phyloP scores from a whole-genome alignment of 2,329 filamentous ascomycete genomes.

The Sodiomyces alkalinus region DNA sequence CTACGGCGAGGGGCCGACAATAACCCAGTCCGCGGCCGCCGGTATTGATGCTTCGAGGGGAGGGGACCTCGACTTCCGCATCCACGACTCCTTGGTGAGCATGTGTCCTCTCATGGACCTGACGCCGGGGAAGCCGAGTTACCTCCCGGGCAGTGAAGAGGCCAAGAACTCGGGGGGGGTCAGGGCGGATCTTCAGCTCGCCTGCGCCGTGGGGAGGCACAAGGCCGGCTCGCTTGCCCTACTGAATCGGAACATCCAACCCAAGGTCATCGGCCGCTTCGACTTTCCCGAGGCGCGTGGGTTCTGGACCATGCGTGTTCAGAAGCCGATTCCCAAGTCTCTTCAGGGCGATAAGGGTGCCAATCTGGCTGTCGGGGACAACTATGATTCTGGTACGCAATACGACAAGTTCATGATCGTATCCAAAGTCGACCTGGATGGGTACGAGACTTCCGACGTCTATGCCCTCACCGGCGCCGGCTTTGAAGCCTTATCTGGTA shows the following conservation, averaged over 20 bases:
- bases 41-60: constrained; percentile 28
- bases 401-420: constrained; percentile 74
- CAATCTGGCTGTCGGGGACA: constrained; percentile 32
- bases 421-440: constrained; percentile 53
- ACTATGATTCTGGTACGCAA: constrained; percentile 43
- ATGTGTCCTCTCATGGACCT: constrained; percentile 68
- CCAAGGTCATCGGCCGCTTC: constrained; percentile 53
- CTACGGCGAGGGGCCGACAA: constrained; percentile 30
- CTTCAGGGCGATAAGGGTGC: constrained; percentile 35
- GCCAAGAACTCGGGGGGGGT: constrained; percentile 28
- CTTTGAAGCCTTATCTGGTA: constrained; percentile 61
- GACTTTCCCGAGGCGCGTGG: constrained; percentile 58
- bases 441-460: constrained; percentile 63
- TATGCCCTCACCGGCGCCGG: constrained; percentile 60
- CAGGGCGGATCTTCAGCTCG: constrained; percentile 41
- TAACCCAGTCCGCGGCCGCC: constrained; percentile 17
- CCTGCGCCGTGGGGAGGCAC: constrained; percentile 48
- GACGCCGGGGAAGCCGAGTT: constrained; percentile 45
- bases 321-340: constrained; percentile 48
- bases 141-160: constrained; percentile 28
- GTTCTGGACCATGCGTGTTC: constrained; percentile 67
- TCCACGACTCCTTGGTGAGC: constrained; percentile 64
- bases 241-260: constrained; percentile 64
- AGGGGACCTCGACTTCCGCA: constrained; percentile 55
- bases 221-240: constrained; percentile 56